These are phyloP conservation scores for Suhomyces guaymorum DNA, from an alignment of 1,139 yeast genomes.

Conservation along the genomic window DNA sequence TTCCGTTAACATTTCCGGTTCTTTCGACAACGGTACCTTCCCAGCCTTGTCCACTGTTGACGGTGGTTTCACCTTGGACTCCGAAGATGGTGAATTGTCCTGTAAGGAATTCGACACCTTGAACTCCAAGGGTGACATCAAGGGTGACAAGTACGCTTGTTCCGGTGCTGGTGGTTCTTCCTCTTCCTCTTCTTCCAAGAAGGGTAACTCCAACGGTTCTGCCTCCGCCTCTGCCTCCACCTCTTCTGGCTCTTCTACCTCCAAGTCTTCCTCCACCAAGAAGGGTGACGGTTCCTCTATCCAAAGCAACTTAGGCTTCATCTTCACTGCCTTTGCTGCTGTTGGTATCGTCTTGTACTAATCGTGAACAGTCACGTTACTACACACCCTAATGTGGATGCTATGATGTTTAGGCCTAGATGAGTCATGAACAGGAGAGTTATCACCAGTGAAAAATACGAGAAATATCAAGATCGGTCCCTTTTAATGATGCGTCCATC, in stretches of 20 bases:
- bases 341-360: conserved; percentile 65
- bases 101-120: conserved; percentile 73
- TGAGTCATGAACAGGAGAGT: conserved; percentile 5
- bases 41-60: conserved; percentile 70
- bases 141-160: conserved; percentile 88
- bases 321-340: conserved; percentile 63
- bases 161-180: conserved; percentile 66
- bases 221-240: conserved; percentile 31
- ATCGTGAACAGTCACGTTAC: conserved; percentile 15
- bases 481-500: neutral
- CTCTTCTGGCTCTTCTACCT: conserved; percentile 26
- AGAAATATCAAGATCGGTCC: neutral
- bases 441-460: too few species aligned
- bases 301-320: conserved; percentile 47
- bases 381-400: conserved; percentile 3
- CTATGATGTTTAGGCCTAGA: conserved; percentile 9
- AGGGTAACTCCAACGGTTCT: conserved; percentile 31
- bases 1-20: conserved; percentile 79
- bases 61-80: conserved; percentile 88
- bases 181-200: conserved; percentile 51
- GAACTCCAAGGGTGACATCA: conserved; percentile 73
- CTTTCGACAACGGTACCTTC: conserved; percentile 77
- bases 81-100: conserved; percentile 69
- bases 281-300: conserved; percentile 32
- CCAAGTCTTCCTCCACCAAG: conserved; percentile 23